These are phyloP conservation scores for Thermochaetoides thermophila DNA, from an alignment of 495 filamentous ascomycete species.

Conservation along the genomic window DNA sequence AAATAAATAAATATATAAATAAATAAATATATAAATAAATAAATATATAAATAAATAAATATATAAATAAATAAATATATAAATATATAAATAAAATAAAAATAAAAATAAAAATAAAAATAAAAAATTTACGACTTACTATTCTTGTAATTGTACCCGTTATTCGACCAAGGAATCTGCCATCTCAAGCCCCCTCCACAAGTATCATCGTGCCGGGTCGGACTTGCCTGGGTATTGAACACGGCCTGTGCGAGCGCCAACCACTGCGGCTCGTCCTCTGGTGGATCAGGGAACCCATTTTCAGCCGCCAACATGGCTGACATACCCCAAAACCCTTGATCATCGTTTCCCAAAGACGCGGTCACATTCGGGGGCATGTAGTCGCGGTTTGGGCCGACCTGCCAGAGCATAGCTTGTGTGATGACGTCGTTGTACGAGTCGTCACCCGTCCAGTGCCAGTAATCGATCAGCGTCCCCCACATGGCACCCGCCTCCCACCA, in stretches of 20 bases:
- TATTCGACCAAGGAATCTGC: conserved; percentile 69
- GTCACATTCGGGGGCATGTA: conserved; percentile 62
- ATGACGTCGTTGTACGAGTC: conserved; percentile 49
- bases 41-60: too few species aligned
- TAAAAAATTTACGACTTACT: too few species aligned
- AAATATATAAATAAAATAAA: too few species aligned
- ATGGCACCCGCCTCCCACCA: conserved; percentile 63
- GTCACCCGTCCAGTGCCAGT: conserved; percentile 66
- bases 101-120: too few species aligned
- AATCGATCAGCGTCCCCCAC: conserved; percentile 62
- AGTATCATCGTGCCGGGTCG: conserved; percentile 43
- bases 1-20: too few species aligned
- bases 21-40: too few species aligned
- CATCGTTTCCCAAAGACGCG: conserved; percentile 68
- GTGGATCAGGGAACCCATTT: conserved; percentile 50
- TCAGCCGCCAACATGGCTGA: conserved; percentile 63
- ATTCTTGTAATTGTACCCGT: conserved; percentile 83
- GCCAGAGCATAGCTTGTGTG: conserved; percentile 48
- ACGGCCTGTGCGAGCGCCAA: conserved; percentile 63
- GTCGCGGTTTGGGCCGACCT: conserved; percentile 49
- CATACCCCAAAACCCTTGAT: conserved; percentile 67
- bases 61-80: too few species aligned
- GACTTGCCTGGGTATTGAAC: conserved; percentile 51
- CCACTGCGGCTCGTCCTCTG: conserved; percentile 46
- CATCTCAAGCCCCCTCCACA: conserved; percentile 66